These are phyloP conservation scores for Mycena epipterygia DNA, from an alignment of 768 basidiomycete species.

Conservation along the genomic window DNA sequence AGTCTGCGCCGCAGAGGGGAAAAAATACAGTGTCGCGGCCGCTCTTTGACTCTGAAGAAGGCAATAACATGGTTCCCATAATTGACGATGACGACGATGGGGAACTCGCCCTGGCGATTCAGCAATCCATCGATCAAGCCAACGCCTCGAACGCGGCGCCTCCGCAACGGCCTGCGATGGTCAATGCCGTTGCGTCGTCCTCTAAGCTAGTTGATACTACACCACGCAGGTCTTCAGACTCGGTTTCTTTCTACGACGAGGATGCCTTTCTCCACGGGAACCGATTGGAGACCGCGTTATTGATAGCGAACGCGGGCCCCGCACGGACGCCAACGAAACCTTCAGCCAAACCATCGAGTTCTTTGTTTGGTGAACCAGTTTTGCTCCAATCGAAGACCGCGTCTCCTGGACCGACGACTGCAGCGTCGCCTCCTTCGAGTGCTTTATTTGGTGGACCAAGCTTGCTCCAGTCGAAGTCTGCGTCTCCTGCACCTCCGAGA, in stretches of 20 bases:
- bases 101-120: constrained; percentile 42
- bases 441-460: too few relatives aligned
- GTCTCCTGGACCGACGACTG: constrained; percentile 5
- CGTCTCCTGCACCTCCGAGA: too few relatives aligned
- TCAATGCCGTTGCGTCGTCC: constrained; percentile 36
- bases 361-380: constrained; percentile 26
- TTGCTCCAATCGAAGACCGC: constrained; percentile 16
- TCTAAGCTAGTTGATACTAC: constrained; percentile 24
- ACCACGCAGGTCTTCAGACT: constrained; percentile 16
- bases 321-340: constrained; percentile 39
- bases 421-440: not conserved
- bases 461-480: too few relatives aligned
- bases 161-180: constrained; percentile 21
- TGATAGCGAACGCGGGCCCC: constrained; percentile 73
- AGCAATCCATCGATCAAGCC: constrained; percentile 68
- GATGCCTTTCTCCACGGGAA: constrained; percentile 63
- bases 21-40: constrained; percentile 48
- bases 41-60: constrained; percentile 69
- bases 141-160: constrained; percentile 7
- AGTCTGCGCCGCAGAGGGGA: constrained; percentile 46
- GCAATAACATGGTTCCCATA: constrained; percentile 36
- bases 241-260: constrained; percentile 46
- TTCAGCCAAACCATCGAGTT: constrained; percentile 1
- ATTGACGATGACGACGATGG: constrained; percentile 58
- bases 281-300: constrained; percentile 75